phyloP scores from a whole-genome alignment of 179 eudicot species.

The Corrigiola litoralis region DNA sequence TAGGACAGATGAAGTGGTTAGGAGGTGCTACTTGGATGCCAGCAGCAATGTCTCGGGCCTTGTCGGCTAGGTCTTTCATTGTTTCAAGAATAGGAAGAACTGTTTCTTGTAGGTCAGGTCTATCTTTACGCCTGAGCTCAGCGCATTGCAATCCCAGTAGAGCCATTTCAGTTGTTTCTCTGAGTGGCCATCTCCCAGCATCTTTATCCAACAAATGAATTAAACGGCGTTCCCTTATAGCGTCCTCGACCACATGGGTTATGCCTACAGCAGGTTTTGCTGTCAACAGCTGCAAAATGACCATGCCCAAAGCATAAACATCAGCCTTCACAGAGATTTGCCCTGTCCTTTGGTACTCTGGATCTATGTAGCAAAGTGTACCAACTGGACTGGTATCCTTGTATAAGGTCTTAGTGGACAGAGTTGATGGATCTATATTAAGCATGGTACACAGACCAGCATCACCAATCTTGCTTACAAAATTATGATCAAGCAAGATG shows the following conservation, averaged over 20 bases:
- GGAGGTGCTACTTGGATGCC: constrained; percentile 40
- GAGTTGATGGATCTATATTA: constrained; percentile 30
- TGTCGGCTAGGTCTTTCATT: constrained; percentile 57
- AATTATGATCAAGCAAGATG: constrained; percentile 76
- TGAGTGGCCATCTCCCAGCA: constrained; percentile 79
- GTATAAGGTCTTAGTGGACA: constrained; percentile 29
- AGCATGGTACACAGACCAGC: constrained; percentile 79
- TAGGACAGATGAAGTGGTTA: constrained; percentile 74
- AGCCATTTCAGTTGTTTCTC: constrained; percentile 70
- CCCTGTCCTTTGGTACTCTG: constrained; percentile 78
- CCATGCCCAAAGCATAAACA: constrained; percentile 77
- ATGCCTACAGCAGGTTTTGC: constrained; percentile 64
- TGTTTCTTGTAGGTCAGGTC: constrained; percentile 51
- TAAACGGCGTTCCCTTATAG: constrained; percentile 42
- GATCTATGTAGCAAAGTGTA: constrained; percentile 75
- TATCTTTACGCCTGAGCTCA: constrained; percentile 64
- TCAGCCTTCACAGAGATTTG: constrained; percentile 56
- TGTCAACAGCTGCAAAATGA: constrained; percentile 74
- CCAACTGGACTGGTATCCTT: constrained; percentile 57
- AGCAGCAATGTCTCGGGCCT: constrained; percentile 35
- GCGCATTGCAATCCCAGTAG: constrained; percentile 61
- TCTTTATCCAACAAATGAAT: constrained; percentile 46
- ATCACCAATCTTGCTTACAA: constrained; percentile 88
- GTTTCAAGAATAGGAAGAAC: constrained; percentile 70
- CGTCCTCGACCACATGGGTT: constrained; percentile 56